These are phyloP conservation scores for Populus trichocarpa DNA, from an alignment of 441 rosid genomes.

Conservation along the genomic window DNA sequence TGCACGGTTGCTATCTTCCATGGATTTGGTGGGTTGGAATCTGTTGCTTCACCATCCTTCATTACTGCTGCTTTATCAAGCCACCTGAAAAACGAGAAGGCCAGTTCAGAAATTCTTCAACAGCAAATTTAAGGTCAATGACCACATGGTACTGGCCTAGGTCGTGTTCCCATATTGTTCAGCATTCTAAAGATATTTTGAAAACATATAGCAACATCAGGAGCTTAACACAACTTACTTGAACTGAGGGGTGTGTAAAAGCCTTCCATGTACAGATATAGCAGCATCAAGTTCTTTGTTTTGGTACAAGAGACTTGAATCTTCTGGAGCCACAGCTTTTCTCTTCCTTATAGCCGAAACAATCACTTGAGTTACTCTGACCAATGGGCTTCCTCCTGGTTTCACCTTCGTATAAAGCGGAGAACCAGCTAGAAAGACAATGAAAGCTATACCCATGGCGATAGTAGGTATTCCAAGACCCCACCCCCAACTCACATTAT, in stretches of 20 bases:
- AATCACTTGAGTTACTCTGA: slow-evolving; percentile 47
- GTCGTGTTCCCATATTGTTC: neutral
- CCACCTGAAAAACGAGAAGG: slow-evolving; percentile 33
- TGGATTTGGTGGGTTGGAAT: slow-evolving; percentile 24
- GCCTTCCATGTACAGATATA: slow-evolving; percentile 49
- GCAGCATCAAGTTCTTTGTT: slow-evolving; percentile 46
- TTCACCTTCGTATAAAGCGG: slow-evolving; percentile 42
- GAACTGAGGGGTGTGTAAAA: slow-evolving; percentile 53
- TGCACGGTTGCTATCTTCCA: slow-evolving; percentile 61
- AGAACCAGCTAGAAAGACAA: slow-evolving; percentile 38
- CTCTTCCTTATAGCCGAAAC: slow-evolving; percentile 57
- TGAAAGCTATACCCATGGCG: slow-evolving; percentile 44
- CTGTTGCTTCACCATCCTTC: slow-evolving; percentile 31
- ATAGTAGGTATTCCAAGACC: slow-evolving; percentile 62
- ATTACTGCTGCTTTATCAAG: slow-evolving; percentile 56
- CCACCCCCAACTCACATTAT: slow-evolving; percentile 66
- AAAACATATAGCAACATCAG: no score
- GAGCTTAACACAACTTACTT: slow-evolving; percentile 30
- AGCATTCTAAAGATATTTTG: neutral
- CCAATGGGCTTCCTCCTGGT: slow-evolving; percentile 60
- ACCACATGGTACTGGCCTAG: neutral
- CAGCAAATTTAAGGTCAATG: neutral
- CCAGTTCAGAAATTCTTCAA: neutral
- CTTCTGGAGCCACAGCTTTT: slow-evolving; percentile 27
- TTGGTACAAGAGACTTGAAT: slow-evolving; percentile 32